Evolutionary conservation across 306 rosid species (phyloP).

Genomic region (Cicer yamashitae): DNA sequence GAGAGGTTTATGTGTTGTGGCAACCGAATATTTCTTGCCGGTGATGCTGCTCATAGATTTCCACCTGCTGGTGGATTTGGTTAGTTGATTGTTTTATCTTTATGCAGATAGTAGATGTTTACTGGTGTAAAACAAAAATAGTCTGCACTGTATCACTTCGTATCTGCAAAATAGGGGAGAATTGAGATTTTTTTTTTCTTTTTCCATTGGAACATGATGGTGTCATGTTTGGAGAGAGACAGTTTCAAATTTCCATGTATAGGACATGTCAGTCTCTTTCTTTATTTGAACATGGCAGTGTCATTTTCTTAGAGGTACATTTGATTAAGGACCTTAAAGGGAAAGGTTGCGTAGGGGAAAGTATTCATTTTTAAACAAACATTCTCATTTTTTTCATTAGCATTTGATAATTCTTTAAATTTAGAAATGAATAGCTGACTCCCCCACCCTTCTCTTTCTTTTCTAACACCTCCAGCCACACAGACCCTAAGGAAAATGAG

Average conservation of each 20-base stretch:
- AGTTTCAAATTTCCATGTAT: background rate
- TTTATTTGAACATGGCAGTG: constrained; percentile 17
- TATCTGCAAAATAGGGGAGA: too few species aligned
- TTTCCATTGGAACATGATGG: constrained; percentile 20
- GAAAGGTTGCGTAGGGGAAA: background rate
- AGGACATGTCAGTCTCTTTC: background rate
- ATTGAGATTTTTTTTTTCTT: constrained; percentile 28
- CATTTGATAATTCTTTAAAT: constrained; percentile 20
- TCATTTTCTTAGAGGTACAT: constrained; percentile 1
- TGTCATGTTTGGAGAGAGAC: constrained; percentile 27
- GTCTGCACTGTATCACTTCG: background rate
- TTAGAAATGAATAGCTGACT: constrained; percentile 5
- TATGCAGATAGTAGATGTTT: constrained; percentile 34
- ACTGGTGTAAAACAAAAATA: constrained; percentile 6
- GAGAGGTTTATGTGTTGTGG: constrained; percentile 70
- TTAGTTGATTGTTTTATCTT: constrained; percentile 52
- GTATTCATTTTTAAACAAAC: constrained; percentile 8
- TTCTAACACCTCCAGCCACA: constrained; percentile 21
- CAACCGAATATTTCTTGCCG: constrained; percentile 77
- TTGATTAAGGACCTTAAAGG: constrained; percentile 7
- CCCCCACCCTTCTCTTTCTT: background rate
- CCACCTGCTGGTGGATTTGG: constrained; percentile 99
- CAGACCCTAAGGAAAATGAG: background rate
- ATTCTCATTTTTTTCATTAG: constrained; percentile 3
- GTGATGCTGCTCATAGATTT: constrained; percentile 97